Percentiles rank a stretch among this genome's conserved stretches.
phyloP scores from a whole-genome alignment of 1,284 basidiomycete species.

The Xerocomus minutiporus region DNA sequence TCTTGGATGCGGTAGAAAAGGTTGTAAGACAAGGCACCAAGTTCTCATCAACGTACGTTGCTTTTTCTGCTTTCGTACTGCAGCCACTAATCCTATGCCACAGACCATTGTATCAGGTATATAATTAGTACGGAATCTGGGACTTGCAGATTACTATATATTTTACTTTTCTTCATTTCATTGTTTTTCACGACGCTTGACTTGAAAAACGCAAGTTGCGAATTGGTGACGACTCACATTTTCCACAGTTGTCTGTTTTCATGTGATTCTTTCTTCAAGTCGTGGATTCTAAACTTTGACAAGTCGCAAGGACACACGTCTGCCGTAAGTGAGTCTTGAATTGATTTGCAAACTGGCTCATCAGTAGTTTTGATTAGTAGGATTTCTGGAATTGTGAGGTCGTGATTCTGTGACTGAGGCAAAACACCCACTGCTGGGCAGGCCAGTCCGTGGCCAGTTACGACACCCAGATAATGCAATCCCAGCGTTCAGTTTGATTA shows the following conservation, averaged over 20 bases:
- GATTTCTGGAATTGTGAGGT: too few species aligned
- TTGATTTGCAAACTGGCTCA: too few species aligned
- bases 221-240: not conserved
- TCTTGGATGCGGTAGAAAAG: constrained; percentile 97
- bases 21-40: constrained; percentile 97
- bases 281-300: not conserved
- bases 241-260: not conserved
- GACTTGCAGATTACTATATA: constrained; percentile 16
- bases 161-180: constrained; percentile 8
- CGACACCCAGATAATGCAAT: too few species aligned
- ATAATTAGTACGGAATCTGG: constrained; percentile 47
- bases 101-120: constrained; percentile 70
- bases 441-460: too few species aligned
- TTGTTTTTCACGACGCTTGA: not conserved
- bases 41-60: constrained; percentile 57
- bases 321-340: too few species aligned
- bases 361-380: too few species aligned
- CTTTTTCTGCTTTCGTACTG: not conserved
- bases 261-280: not conserved
- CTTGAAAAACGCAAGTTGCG: not conserved
- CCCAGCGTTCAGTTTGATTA: too few species aligned
- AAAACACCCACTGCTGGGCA: too few species aligned
- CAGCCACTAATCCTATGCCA: constrained; percentile 13
- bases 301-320: not conserved
- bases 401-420: too few species aligned